Evolutionary conservation across 768 basidiomycete species (phyloP).

Genomic region (Naganishia kalamii): DNA sequence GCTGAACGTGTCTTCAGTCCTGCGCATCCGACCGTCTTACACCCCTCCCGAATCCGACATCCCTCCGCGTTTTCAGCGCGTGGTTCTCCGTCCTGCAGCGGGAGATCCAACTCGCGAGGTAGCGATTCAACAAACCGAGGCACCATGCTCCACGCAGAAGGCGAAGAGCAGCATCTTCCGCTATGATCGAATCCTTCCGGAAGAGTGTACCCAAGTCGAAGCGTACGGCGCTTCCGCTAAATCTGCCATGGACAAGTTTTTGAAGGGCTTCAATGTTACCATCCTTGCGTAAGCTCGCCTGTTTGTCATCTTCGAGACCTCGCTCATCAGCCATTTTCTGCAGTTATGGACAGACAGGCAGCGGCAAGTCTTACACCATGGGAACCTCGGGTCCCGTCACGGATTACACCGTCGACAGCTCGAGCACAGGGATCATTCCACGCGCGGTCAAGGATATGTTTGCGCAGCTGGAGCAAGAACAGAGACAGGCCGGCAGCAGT

Average conservation of each 20-base stretch:
- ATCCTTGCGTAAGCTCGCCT: conserved; percentile 65
- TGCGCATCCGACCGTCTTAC: conserved; percentile 23
- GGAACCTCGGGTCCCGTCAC: conserved; percentile 86
- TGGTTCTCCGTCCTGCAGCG: conserved; percentile 27
- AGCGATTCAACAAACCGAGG: conserved; percentile 48
- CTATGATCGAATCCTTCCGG: conserved; percentile 90
- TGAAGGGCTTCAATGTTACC: conserved; percentile 92
- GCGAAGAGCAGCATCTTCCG: conserved; percentile 78
- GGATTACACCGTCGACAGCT: conserved; percentile 50
- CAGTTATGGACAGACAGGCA: conserved; percentile 21
- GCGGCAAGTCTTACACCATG: conserved; percentile 83
- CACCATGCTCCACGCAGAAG: conserved; percentile 53
- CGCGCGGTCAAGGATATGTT: conserved; percentile 88
- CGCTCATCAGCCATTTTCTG: not conserved
- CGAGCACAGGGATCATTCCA: conserved; percentile 83
- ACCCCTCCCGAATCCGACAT: conserved; percentile 16
- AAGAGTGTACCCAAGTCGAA: conserved; percentile 73
- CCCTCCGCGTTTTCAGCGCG: conserved; percentile 20
- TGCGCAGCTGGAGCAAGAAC: conserved; percentile 63
- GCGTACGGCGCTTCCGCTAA: conserved; percentile 74
- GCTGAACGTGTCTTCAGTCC: not conserved
- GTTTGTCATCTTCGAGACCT: not conserved
- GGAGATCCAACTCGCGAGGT: conserved; percentile 25
- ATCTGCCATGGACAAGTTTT: conserved; percentile 53
- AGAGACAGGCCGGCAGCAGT: conserved; percentile 59